These are phyloP conservation scores for Rhododendron kiyosumense DNA, from an alignment of 148 eudicot genomes.

Conservation along the genomic window DNA sequence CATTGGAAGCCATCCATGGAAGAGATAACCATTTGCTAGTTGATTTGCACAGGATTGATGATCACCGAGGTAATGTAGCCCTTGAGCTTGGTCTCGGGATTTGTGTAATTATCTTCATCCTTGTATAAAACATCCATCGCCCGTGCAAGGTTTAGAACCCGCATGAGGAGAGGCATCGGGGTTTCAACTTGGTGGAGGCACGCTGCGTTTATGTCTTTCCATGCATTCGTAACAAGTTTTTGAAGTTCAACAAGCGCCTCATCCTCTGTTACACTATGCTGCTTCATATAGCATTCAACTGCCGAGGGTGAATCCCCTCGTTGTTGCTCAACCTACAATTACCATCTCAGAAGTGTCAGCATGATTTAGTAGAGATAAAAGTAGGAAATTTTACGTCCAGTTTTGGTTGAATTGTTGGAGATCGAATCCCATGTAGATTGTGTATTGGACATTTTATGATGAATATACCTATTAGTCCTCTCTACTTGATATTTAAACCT, in stretches of 20 bases:
- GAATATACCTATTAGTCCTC: no score
- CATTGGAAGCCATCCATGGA: not conserved
- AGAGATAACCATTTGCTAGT: not conserved
- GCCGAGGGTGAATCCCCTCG: constrained; percentile 12
- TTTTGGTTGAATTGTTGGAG: not conserved
- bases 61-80: constrained; percentile 8
- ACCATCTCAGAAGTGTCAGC: not conserved
- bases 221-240: constrained; percentile 18
- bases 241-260: not conserved
- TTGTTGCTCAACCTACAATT: not conserved
- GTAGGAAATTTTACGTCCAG: not conserved
- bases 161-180: constrained; percentile 29
- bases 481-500: no score
- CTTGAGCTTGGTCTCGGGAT: constrained; percentile 9
- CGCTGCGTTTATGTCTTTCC: constrained; percentile 39
- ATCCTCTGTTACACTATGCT: constrained; percentile 13
- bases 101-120: constrained; percentile 41
- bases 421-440: not conserved
- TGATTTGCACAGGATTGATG: not conserved
- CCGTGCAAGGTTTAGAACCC: constrained; percentile 29
- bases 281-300: constrained; percentile 34
- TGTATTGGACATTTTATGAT: not conserved
- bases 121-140: constrained; percentile 33
- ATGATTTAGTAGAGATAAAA: not conserved
- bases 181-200: constrained; percentile 21